Evolutionary conservation across 2,329 filamentous ascomycete species (phyloP), one percentile per base, ranked within the genome.

Genomic region (Chaetomiaceae sp.): DNA sequence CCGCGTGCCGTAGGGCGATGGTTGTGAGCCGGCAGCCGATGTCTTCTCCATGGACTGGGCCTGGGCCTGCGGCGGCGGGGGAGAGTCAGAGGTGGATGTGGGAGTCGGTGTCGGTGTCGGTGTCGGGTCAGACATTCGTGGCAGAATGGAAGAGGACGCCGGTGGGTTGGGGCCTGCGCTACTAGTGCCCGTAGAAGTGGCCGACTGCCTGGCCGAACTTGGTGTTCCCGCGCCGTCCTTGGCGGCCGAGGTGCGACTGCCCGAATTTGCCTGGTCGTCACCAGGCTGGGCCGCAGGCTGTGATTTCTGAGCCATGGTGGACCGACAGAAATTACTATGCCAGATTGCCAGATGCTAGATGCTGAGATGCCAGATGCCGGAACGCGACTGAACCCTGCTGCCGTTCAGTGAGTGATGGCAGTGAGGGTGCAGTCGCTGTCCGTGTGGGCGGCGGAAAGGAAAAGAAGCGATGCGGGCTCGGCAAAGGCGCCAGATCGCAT

Each of bases 1-100:
- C 60, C 90, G 85, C 64, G 93, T 98, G 61, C 91, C 91, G 68
- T 98, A 96, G 38, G 81, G 83, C 57, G 81, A 82, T 41, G 84
- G 72, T 22, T 68, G 73, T 45, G 72, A 70, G 49, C 67, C 69
- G 22, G 68, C 62, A 22, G 67, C 65, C 48, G 68, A 67, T 48
- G 74, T 69, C 56, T 72, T 73, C 44, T 66, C 71, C 70, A 75
- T 72, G 51, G 70, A 12, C 19, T 42, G 39, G 15, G 45, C 14
- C 24, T 36, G 38, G 9, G 27, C 34, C 17, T 24, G 14, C 19
- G 30, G 38, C 24, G 37, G 27, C 11, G 33, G 63, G n/a, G n/a
- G n/a, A n/a, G n/a, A n/a, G n/a, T n/a, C n/a, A n/a, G n/a, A n/a
- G n/a, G n/a, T n/a, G n/a, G 58, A 53, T 45, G 53, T 50, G 11